Percentiles rank a stretch among this genome's conserved stretches.
These are phyloP conservation scores for Zelopaecilomyces penicillatus DNA, from an alignment of 2,329 filamentous ascomycete genomes.

Conservation along the genomic window DNA sequence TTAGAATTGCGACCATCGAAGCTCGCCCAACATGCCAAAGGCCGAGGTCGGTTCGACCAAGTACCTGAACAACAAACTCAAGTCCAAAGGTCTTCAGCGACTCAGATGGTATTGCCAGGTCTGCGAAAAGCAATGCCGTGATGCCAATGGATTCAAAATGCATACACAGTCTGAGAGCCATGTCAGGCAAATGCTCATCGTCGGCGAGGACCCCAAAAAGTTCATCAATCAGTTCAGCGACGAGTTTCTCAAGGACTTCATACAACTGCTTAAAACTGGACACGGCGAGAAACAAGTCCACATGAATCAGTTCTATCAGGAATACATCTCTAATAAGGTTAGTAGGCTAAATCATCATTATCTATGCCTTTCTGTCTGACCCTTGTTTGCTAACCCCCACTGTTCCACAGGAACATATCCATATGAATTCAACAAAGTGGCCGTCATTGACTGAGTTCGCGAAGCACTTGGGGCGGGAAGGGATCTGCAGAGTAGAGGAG, in stretches of 20 bases:
- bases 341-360: background rate
- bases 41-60: constrained; percentile 92
- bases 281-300: constrained; percentile 88
- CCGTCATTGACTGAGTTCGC: constrained; percentile 81
- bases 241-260: constrained; percentile 74
- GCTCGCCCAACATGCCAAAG: constrained; percentile 64
- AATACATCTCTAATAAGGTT: constrained; percentile 72
- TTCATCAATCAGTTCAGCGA: constrained; percentile 74
- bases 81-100: constrained; percentile 67
- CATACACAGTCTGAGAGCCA: constrained; percentile 80
- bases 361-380: background rate
- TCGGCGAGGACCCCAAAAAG: constrained; percentile 81
- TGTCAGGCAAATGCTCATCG: constrained; percentile 77
- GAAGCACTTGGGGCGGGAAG: constrained; percentile 76
- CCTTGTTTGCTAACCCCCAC: background rate
- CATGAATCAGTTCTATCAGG: constrained; percentile 90
- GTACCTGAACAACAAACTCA: constrained; percentile 82
- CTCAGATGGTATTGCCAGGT: constrained; percentile 87
- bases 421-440: constrained; percentile 94
- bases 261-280: constrained; percentile 66
- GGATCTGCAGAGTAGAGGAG: constrained; percentile 85
- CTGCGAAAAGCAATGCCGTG: constrained; percentile 58
- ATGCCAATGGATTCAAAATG: constrained; percentile 88
- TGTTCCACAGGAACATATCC: constrained; percentile 57
- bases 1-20: too few species aligned